These are phyloP conservation scores for Blechomonas ayalai DNA, from an alignment of 208 protist species.

Conservation along the genomic window DNA sequence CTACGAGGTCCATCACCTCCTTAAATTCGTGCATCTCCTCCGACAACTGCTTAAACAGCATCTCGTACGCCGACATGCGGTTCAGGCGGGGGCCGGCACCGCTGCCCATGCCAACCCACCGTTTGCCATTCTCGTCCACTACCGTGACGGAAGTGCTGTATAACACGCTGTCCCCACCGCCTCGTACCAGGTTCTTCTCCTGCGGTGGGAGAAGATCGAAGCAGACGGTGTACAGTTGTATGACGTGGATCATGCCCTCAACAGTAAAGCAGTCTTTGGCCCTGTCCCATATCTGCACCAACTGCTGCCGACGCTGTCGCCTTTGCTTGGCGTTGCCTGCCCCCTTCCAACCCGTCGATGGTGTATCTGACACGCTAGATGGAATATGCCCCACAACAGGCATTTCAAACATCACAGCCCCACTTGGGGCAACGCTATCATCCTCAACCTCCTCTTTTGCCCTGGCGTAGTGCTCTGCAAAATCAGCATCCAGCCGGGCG, in stretches of 20 bases:
- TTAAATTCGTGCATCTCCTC: conserved; percentile 18
- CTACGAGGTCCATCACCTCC: conserved; percentile 23
- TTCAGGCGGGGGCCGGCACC: conserved; percentile 23
- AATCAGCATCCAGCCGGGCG: conserved; percentile 60
- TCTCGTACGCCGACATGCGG: conserved; percentile 25
- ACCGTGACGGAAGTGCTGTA: conserved; percentile 21
- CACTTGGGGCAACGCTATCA: conserved; percentile 4
- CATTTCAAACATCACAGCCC: conserved; percentile 6
- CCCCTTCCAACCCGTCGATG: conserved; percentile 2
- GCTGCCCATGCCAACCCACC: conserved; percentile 8
- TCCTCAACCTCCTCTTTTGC: conserved; percentile 13
- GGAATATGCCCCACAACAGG: neutral
- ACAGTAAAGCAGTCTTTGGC: conserved; percentile 21
- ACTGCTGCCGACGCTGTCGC: too few relatives aligned
- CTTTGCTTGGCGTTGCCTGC: too few relatives aligned
- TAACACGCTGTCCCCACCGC: neutral
- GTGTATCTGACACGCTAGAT: neutral
- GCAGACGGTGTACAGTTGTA: conserved; percentile 62
- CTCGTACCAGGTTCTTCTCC: conserved; percentile 19
- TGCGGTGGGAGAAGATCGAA: conserved; percentile 30
- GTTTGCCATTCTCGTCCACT: conserved; percentile 23
- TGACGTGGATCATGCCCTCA: conserved; percentile 46
- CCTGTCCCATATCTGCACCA: conserved; percentile 19
- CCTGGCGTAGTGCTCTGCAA: conserved; percentile 10
- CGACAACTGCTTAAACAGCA: conserved; percentile 29